Base-by-base conservation (phyloP, 2,329 filamentous ascomycete species). In the Fusarium buharicum region DNA sequence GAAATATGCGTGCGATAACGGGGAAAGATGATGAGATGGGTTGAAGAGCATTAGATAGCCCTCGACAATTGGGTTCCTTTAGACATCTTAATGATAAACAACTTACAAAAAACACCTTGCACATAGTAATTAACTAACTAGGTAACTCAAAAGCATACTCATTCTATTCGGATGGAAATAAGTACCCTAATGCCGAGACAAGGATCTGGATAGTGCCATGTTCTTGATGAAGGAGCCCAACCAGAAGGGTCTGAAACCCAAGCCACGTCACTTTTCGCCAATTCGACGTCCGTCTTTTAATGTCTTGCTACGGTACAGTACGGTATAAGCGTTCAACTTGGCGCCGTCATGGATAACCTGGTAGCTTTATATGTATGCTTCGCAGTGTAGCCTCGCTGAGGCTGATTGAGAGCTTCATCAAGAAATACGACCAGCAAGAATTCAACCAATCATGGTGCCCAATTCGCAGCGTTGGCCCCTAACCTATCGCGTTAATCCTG, bases 401-500 rank as follows among this genome's bases (percentile, higher is more conserved):
- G 38, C 54, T 43, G 44, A 46, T 44, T 37, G 38, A 37, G 43
- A 24, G 45, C 41, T 28, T 45, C 45, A 50, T 27, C 14, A 47
- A 39, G 27, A 17, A 37, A 55, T 17, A 27, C 22, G 8, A 24
- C 47, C 20, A 55, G 24, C 43, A 17, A 44, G 4, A 39, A 28
- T 18, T 39, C 16, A 27, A 22, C 68, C 68, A 70, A 70, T 70
- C 66, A 65, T n/a, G 12, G 39, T 7, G 12, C 33, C 41, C 66
- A 70, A 70, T 70, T 70, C 52, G 40, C 43, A 38, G 27, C 27
- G 34, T 31, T 55, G 37, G 55, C 40, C 43, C 31, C 27, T 51
- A 40, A 33, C 18, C 33, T 40, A 24, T 34, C 27, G 33, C 43
- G 34, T 16, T 34, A 30, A 56, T 44, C 50, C 18, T 49, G 41